Evolutionary conservation across 2,329 filamentous ascomycete genomes (phyloP).

Genomic region (Cytospora schulzeri): DNA sequence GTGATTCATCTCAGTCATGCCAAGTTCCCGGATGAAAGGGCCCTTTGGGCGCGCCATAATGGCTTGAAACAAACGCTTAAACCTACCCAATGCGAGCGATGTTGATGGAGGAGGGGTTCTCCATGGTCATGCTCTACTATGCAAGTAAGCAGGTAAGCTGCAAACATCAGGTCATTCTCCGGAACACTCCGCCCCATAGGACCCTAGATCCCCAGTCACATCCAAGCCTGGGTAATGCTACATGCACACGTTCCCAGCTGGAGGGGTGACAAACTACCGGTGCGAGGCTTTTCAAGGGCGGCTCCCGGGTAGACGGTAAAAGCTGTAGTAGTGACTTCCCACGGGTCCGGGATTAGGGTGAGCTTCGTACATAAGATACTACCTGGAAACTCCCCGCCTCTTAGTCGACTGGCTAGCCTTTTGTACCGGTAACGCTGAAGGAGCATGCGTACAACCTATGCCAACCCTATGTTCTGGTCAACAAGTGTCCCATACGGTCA

Average conservation of each 20-base stretch:
- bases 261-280: background rate
- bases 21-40: background rate
- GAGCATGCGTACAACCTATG: too few species aligned
- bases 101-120: background rate
- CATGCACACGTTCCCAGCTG: background rate
- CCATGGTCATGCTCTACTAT: too few species aligned
- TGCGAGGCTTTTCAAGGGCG: background rate
- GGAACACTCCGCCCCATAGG: background rate
- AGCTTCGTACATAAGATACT: too few species aligned
- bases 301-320: background rate
- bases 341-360: too few species aligned
- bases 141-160: slow-evolving; percentile 8
- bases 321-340: too few species aligned
- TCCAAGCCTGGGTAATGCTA: slow-evolving; percentile 8
- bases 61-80: background rate
- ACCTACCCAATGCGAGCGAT: background rate
- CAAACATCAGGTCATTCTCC: slow-evolving; percentile 19
- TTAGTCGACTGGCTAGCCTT: too few species aligned
- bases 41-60: background rate
- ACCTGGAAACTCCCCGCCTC: too few species aligned
- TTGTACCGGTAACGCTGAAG: too few species aligned
- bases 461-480: too few species aligned
- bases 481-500: too few species aligned
- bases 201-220: background rate
- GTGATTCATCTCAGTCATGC: background rate